Percentiles rank a stretch among this genome's conserved stretches.
These are phyloP conservation scores for Lycium ferocissimum DNA, from an alignment of 257 asterid genomes.

Conservation along the genomic window DNA sequence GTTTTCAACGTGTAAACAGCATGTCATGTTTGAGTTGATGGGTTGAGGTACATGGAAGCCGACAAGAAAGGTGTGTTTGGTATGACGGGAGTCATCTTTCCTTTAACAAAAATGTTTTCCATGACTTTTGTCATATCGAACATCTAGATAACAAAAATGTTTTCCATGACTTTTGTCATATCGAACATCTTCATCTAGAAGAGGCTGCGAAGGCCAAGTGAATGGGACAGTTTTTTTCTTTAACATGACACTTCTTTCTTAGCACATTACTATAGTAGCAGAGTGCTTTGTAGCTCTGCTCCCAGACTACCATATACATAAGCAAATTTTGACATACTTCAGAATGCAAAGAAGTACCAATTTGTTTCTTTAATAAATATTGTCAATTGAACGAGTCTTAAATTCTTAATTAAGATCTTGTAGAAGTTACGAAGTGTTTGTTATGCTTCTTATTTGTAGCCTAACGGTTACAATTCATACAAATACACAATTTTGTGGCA, in stretches of 20 bases:
- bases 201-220: not conserved
- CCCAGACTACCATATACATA: not conserved
- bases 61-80: not conserved
- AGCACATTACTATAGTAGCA: not conserved
- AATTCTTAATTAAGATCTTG: not conserved
- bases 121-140: not conserved
- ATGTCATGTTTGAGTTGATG: not conserved
- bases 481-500: not conserved
- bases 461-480: not conserved
- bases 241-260: not conserved
- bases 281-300: not conserved
- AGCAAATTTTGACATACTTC: not conserved
- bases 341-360: not conserved
- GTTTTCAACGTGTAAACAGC: not conserved
- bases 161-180: not conserved
- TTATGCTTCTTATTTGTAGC: not conserved
- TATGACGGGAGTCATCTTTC: not conserved
- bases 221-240: not conserved
- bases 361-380: not conserved
- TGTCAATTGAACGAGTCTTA: not conserved
- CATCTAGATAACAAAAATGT: not conserved
- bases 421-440: not conserved
- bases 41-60: not conserved
- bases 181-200: not conserved
- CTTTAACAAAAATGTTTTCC: not conserved